Evolutionary conservation across 345 rosid genomes (phyloP).

Genomic region (Raphanus raphanistrum): DNA sequence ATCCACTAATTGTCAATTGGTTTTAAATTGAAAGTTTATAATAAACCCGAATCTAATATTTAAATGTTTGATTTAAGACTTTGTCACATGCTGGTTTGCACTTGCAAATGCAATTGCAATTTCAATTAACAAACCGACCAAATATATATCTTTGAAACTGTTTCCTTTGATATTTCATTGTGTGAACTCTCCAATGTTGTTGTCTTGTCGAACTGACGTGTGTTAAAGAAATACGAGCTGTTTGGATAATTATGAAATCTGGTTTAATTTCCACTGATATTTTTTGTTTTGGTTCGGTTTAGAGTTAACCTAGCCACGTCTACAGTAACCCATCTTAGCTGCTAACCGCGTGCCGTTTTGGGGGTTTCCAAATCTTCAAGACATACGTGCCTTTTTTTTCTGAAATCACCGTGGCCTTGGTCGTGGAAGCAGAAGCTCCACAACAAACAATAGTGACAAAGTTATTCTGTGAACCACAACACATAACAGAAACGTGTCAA

Average conservation of each 20-base stretch:
- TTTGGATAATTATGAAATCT: neutral
- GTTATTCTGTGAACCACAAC: constrained; percentile 9
- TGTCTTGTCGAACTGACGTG: too few species aligned
- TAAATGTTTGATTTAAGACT: too few species aligned
- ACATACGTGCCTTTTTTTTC: constrained; percentile 19
- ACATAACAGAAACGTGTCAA: constrained; percentile 28
- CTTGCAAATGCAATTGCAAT: too few species aligned
- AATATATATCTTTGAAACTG: too few species aligned
- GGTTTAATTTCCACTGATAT: neutral
- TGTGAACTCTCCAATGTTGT: too few species aligned
- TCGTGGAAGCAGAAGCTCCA: constrained; percentile 37
- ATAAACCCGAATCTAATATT: too few species aligned
- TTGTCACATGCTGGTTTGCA: too few species aligned
- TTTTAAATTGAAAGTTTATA: too few species aligned
- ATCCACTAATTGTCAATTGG: too few species aligned
- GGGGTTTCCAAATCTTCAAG: neutral
- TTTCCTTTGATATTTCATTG: too few species aligned
- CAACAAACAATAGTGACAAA: neutral
- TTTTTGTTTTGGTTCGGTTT: neutral
- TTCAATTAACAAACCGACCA: too few species aligned
- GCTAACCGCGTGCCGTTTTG: constrained; percentile 2
- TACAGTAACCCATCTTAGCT: neutral
- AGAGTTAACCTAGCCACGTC: neutral
- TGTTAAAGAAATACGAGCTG: neutral
- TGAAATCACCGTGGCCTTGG: neutral